phyloP scores from a whole-genome alignment of 2,329 filamentous ascomycete genomes.

The Madurella mycetomatis region DNA sequence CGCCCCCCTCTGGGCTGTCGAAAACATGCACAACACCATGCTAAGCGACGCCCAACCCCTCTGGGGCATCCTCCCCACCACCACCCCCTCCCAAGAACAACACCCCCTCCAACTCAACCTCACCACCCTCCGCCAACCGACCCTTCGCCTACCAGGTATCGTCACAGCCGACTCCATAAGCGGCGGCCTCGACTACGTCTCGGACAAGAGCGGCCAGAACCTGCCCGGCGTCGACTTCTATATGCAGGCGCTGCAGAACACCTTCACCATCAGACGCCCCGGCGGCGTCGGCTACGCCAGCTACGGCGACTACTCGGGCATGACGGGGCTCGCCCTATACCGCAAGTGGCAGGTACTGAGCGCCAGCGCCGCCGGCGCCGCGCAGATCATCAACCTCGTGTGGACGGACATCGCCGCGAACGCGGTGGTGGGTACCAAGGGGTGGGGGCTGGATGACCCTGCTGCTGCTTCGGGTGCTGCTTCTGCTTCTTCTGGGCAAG shows the following conservation, averaged over 20 bases:
- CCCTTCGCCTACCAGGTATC: conserved; percentile 4
- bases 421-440: conserved; percentile 8
- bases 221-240: conserved; percentile 9
- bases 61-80: conserved; percentile 9
- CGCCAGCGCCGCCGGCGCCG: not conserved
- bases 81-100: too few relatives aligned
- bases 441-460: conserved; percentile 2
- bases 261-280: not conserved
- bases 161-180: not conserved
- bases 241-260: conserved; percentile 1
- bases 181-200: not conserved
- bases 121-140: not conserved
- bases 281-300: not conserved
- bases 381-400: not conserved
- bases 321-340: not conserved
- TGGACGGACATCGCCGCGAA: conserved; percentile 12
- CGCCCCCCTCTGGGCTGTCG: conserved; percentile 7
- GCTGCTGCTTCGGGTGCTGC: too few relatives aligned
- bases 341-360: not conserved
- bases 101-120: not conserved
- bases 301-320: conserved; percentile 8
- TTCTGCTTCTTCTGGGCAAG: too few relatives aligned
- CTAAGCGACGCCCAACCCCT: conserved; percentile 9
- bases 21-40: not conserved
- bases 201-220: not conserved